Evolutionary conservation across 306 rosid genomes (phyloP), one percentile per base, ranked within the genome.

Genomic region (Quercus bicolor): DNA sequence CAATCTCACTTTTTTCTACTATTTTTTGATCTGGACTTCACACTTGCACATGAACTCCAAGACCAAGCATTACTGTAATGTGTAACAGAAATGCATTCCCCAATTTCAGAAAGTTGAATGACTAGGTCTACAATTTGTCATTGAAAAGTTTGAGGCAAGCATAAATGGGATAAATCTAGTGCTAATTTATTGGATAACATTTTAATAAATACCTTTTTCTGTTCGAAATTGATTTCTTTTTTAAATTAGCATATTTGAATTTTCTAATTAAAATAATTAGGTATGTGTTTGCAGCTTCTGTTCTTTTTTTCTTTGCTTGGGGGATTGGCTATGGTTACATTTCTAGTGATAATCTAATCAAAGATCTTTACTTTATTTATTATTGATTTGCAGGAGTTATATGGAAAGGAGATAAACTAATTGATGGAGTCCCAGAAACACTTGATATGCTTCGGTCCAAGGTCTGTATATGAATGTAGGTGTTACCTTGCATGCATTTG

Each of bases 381-480:
- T 61, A 70, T 52, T 84, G 20, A 33, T 78, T 75, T 82, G 84
- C 87, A 96, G 99, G 99, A 64, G 99, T 96, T 84, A 96, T 96
- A 87, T 96, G 99, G 99, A 93, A 96, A 82, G 99, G 99, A 55
- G 99, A 96, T 72, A 96, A 84, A 53, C 91, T 96, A 53, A 96
- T 96, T 56, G 96, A 86, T 74, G 98, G 99, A 77, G 99, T 96
- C 64, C 98, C 99, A 16, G 92, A 89, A 78, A 96, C 99, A 3
- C 94, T 96, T 78, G 99, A 96, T 72, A 29, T 96, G 94, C 98
- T 96, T 65, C 91, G 98, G 2, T 80, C 97, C 70, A 96, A 96
- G 99, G 99, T 95, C 75, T 77, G 89, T 77, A 57, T 74, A 56
- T 62, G 68, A 55, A 52, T 78, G 78, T 55, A 75, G 80, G 56